phyloP scores from a whole-genome alignment of 148 eudicot species.

The Fallopia convolvulus region DNA sequence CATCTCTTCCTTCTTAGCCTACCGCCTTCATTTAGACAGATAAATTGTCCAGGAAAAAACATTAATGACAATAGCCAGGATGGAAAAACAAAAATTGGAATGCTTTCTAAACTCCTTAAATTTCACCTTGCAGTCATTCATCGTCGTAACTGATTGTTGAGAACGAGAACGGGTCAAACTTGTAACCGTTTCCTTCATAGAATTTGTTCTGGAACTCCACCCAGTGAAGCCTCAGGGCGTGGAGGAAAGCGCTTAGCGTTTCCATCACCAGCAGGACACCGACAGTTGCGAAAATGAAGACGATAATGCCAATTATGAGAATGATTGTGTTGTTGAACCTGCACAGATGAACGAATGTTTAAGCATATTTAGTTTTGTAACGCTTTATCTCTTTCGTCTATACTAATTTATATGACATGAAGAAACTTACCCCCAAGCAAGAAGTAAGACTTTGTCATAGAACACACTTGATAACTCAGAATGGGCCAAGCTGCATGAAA shows the following conservation, averaged over 20 bases:
- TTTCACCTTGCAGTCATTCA: slow-evolving; percentile 23
- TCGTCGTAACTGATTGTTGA: slow-evolving; percentile 45
- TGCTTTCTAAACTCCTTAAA: neutral
- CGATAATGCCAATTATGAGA: slow-evolving; percentile 53
- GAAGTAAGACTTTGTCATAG: slow-evolving; percentile 84
- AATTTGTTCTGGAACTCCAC: slow-evolving; percentile 89
- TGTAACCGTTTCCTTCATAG: slow-evolving; percentile 87
- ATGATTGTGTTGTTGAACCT: slow-evolving; percentile 64
- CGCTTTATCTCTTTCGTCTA: too few relatives aligned
- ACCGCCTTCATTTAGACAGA: slow-evolving; percentile 2
- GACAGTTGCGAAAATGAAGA: slow-evolving; percentile 77
- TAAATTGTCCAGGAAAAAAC: neutral
- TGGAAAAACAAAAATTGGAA: neutral
- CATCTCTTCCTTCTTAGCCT: neutral
- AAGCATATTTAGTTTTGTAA: too few relatives aligned
- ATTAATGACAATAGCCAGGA: neutral
- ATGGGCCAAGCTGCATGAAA: slow-evolving; percentile 67
- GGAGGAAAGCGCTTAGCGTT: slow-evolving; percentile 91
- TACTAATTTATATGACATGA: neutral
- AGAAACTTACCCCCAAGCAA: slow-evolving; percentile 79
- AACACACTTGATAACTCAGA: slow-evolving; percentile 79
- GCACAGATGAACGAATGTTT: slow-evolving; percentile 7
- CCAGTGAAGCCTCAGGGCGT: slow-evolving; percentile 91
- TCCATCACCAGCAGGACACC: slow-evolving; percentile 93
- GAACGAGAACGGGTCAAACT: slow-evolving; percentile 69